Percentiles rank a stretch among this genome's conserved stretches.
phyloP scores from a whole-genome alignment of 139 green algal genomes.

The Chlamydomonas incerta region DNA sequence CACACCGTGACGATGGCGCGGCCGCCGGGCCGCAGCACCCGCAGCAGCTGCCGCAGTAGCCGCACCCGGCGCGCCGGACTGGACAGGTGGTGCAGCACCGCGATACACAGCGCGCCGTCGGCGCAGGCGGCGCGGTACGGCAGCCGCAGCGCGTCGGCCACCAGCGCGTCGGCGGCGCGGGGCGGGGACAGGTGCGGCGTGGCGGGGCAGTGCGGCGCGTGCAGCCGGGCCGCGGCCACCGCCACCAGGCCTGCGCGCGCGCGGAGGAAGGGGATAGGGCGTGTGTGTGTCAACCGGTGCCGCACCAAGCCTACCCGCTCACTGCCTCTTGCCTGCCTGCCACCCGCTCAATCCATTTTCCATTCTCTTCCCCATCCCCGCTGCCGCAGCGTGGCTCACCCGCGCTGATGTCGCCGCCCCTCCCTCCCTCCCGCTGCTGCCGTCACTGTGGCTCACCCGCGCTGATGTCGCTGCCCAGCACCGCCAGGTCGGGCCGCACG shows the following conservation, averaged over 20 bases:
- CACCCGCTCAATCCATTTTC: no score
- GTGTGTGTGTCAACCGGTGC: no score
- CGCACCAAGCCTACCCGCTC: no score
- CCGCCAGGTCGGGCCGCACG: conserved; percentile 77
- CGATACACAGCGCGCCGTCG: conserved; percentile 95
- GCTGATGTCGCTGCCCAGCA: conserved; percentile 84
- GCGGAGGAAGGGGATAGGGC: no score
- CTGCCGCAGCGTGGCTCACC: no score
- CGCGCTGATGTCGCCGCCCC: not conserved
- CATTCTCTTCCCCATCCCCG: no score
- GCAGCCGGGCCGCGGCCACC: conserved; percentile 63
- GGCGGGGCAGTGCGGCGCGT: conserved; percentile 12
- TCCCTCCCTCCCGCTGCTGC: not conserved
- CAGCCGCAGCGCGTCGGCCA: conserved; percentile 86
- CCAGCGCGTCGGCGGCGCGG: conserved; percentile 78
- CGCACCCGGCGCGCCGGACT: conserved; percentile 67
- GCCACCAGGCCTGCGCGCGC: conserved; percentile 56
- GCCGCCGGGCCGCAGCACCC: conserved; percentile 72
- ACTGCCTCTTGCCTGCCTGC: no score
- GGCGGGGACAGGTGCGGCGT: not conserved
- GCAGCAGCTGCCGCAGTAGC: conserved; percentile 83
- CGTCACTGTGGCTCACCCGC: conserved; percentile 52
- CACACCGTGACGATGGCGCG: conserved; percentile 87
- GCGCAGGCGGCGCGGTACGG: conserved; percentile 77
- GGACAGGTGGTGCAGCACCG: conserved; percentile 96